Percentiles rank a stretch among this genome's conserved stretches.
Conservation (phyloP, 495 filamentous ascomycete species). For the Aspergillus ostianus region DNA sequence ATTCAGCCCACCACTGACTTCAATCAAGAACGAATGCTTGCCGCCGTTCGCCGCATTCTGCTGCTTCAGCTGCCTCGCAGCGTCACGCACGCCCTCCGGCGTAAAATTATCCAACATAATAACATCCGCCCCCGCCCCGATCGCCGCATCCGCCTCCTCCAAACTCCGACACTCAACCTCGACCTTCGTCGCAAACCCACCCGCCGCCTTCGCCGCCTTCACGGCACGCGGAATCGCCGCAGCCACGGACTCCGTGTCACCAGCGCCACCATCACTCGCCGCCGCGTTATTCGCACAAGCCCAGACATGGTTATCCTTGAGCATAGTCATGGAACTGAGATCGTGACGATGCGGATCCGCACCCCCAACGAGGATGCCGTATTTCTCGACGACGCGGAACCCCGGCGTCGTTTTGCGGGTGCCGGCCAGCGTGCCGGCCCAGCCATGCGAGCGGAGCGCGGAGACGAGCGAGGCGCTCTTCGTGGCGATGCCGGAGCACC, state of each 20-base stretch:
- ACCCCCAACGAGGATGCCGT: conserved; percentile 91
- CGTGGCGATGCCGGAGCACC: conserved; percentile 90
- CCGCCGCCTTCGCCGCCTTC: conserved; percentile 74
- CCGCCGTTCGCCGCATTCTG: conserved; percentile 64
- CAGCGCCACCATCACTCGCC: conserved; percentile 21
- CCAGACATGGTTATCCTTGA: conserved; percentile 98
- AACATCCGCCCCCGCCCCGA: conserved; percentile 86
- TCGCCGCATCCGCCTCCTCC: conserved; percentile 85
- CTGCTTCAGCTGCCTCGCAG: conserved; percentile 69
- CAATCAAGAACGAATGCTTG: conserved; percentile 66
- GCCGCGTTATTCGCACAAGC: conserved; percentile 58
- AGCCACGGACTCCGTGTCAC: conserved; percentile 29
- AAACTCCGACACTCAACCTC: conserved; percentile 93
- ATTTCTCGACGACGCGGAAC: conserved; percentile 95
- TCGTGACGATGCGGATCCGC: conserved; percentile 91
- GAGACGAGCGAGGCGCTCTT: conserved; percentile 52
- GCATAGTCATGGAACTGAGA: conserved; percentile 91
- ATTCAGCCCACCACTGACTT: conserved; percentile 89
- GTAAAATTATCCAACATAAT: conserved; percentile 97
- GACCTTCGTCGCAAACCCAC: conserved; percentile 87
- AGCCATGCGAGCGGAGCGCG: conserved; percentile 62
- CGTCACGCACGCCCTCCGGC: conserved; percentile 67
- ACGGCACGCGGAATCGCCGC: conserved; percentile 84
- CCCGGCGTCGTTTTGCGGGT: conserved; percentile 97
- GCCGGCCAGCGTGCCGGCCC: conserved; percentile 81